A percentile compares a stretch with the other conserved stretches of the same genome.
These are phyloP conservation scores for Fusarium zealandicum DNA, from an alignment of 2,329 filamentous ascomycete species.

Conservation along the genomic window DNA sequence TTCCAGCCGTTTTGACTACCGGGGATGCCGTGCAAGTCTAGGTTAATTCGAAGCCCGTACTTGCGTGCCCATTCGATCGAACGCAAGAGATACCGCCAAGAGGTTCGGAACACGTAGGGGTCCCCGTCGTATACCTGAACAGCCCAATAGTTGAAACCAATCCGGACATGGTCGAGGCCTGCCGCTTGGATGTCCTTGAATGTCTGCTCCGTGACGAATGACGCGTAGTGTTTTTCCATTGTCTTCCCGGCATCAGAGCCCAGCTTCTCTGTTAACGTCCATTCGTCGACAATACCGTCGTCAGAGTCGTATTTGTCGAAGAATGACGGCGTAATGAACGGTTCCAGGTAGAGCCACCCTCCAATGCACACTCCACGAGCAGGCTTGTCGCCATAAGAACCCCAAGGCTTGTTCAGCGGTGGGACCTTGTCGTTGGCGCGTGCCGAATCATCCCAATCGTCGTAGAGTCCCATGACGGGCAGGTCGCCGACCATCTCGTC, in stretches of 20 bases:
- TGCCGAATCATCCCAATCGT: slow-evolving; percentile 83
- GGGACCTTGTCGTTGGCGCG: slow-evolving; percentile 82
- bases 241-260: slow-evolving; percentile 70
- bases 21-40: slow-evolving; percentile 90
- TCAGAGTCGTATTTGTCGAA: slow-evolving; percentile 70
- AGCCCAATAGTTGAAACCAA: slow-evolving; percentile 95
- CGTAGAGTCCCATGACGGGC: slow-evolving; percentile 88
- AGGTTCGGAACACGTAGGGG: slow-evolving; percentile 84
- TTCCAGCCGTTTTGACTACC: slow-evolving; percentile 99
- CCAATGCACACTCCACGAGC: slow-evolving; percentile 92
- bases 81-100: slow-evolving; percentile 92
- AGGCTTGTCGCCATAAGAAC: slow-evolving; percentile 76
- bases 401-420: slow-evolving; percentile 76
- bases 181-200: slow-evolving; percentile 86
- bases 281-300: slow-evolving; percentile 84
- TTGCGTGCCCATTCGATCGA: slow-evolving; percentile 94
- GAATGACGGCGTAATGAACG: slow-evolving; percentile 92
- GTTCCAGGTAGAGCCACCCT: slow-evolving; percentile 92
- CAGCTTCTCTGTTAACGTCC: slow-evolving; percentile 75
- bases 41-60: slow-evolving; percentile 88
- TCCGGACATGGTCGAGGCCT: slow-evolving; percentile 95
- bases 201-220: slow-evolving; percentile 83
- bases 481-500: slow-evolving; percentile 82
- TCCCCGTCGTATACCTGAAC: slow-evolving; percentile 84
- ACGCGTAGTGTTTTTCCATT: slow-evolving; percentile 90